Percentiles rank a stretch among this genome's conserved stretches.
These are phyloP conservation scores for Bremia lactucae DNA, from an alignment of 352 stramenopile species.

Conservation along the genomic window DNA sequence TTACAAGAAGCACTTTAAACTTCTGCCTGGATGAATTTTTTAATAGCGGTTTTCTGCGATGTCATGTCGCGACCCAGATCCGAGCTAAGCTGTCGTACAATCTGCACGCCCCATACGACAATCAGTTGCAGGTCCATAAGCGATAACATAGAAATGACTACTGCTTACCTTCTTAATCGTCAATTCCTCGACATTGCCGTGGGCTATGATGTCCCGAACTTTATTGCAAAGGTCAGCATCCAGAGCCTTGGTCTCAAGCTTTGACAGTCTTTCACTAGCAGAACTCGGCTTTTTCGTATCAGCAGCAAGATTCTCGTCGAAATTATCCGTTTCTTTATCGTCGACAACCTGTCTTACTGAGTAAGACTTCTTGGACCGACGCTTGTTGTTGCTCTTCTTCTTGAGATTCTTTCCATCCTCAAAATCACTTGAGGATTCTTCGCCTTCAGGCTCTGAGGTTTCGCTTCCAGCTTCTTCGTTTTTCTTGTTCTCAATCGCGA, in stretches of 20 bases:
- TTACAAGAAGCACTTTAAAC: constrained; percentile 1
- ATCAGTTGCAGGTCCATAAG: constrained; percentile 1
- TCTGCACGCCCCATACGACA: constrained; percentile 22
- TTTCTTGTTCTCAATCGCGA: constrained; percentile 23
- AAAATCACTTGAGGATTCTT: constrained; percentile 64
- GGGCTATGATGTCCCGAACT: constrained; percentile 68
- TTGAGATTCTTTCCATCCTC: constrained; percentile 32
- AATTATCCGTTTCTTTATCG: constrained; percentile 11
- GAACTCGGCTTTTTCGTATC: constrained; percentile 6
- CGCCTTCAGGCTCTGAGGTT: constrained; percentile 36
- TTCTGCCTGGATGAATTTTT: constrained; percentile 53
- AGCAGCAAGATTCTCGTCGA: constrained; percentile 7
- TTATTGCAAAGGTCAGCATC: constrained; percentile 44
- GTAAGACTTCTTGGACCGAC: constrained; percentile 16
- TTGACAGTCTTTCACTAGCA: constrained; percentile 10
- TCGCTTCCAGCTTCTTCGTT: constrained; percentile 32
- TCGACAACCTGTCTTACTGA: constrained; percentile 18
- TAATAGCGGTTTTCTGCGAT: constrained; percentile 68
- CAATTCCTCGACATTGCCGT: constrained; percentile 64
- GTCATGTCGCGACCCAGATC: constrained; percentile 59
- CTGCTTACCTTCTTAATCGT: constrained; percentile 71
- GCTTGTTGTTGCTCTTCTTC: constrained; percentile 29
- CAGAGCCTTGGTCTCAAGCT: constrained; percentile 16
- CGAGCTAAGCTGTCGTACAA: constrained; percentile 57
- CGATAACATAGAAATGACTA: neutral